phyloP scores from a whole-genome alignment of 1,139 yeast species.

The Wickerhamiella infanticola region DNA sequence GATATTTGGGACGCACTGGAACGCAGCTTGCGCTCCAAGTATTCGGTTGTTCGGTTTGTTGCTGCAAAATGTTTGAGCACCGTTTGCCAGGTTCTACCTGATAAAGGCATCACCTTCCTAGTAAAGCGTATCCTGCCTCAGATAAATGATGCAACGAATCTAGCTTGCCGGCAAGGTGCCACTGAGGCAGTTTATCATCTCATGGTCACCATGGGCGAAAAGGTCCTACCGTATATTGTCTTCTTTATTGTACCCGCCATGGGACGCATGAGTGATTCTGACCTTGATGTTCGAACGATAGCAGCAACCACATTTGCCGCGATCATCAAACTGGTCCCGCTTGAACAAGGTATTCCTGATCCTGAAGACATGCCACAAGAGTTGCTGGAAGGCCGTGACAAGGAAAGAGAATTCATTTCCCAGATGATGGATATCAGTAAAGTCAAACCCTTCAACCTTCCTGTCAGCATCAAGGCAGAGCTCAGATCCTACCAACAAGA shows the following conservation, averaged over 20 bases:
- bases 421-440: conserved; percentile 99
- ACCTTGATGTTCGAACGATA: conserved; percentile 70
- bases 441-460: conserved; percentile 73
- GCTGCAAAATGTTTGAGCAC: conserved; percentile 84
- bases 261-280: conserved; percentile 96
- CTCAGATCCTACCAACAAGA: conserved; percentile 93
- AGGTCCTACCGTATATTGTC: conserved; percentile 84
- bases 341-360: conserved; percentile 95
- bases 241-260: conserved; percentile 89
- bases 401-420: conserved; percentile 85
- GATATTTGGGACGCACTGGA: conserved; percentile 35
- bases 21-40: conserved; percentile 50
- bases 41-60: conserved; percentile 74
- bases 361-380: conserved; percentile 86
- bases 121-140: conserved; percentile 70
- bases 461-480: conserved; percentile 85
- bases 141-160: conserved; percentile 62
- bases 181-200: conserved; percentile 82
- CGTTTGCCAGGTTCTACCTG: conserved; percentile 58
- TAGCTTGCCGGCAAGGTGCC: conserved; percentile 81
- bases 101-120: conserved; percentile 59
- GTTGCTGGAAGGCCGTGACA: conserved; percentile 73
- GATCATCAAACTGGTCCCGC: conserved; percentile 84
- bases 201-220: conserved; percentile 72
- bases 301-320: conserved; percentile 97